A percentile compares a stretch with the other conserved stretches of the same genome.
Conservation (phyloP, 345 rosid genomes). For the Eucalyptus pauciflora region DNA sequence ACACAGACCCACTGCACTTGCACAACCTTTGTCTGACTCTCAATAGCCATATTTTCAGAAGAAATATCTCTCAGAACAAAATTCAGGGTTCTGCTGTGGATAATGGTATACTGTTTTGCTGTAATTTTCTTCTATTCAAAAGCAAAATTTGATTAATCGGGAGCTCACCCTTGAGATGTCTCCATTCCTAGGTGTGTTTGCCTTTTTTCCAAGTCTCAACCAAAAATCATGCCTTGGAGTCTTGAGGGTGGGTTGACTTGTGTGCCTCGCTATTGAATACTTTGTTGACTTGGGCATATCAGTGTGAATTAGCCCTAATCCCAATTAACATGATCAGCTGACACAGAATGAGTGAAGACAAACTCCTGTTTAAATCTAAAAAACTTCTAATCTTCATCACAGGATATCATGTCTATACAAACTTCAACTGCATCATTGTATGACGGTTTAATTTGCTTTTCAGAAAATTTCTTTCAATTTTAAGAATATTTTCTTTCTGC, state of each 20-base stretch:
- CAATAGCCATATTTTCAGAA: neutral
- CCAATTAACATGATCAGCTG: neutral
- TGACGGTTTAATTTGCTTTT: neutral
- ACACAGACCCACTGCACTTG: neutral
- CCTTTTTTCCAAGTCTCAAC: neutral
- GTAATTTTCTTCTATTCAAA: neutral
- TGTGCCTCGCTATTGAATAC: neutral
- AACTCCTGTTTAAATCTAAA: neutral
- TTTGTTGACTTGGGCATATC: neutral
- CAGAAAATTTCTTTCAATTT: neutral
- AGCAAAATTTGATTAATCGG: neutral
- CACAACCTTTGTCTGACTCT: neutral
- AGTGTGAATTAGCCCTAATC: neutral
- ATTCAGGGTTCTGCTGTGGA: neutral
- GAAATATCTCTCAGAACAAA: neutral
- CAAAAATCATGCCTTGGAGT: neutral
- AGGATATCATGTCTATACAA: neutral
- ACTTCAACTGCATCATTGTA: neutral
- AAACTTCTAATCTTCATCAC: neutral
- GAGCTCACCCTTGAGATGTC: neutral
- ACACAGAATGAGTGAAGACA: neutral
- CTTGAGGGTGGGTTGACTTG: neutral
- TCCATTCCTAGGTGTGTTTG: neutral
- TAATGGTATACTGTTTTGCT: neutral
- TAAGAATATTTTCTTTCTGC: neutral